Percentiles rank a stretch among this genome's conserved stretches.
These are phyloP conservation scores for Mortierella sp. DNA, from an alignment of 371 early-diverging fungal genomes.

Conservation along the genomic window DNA sequence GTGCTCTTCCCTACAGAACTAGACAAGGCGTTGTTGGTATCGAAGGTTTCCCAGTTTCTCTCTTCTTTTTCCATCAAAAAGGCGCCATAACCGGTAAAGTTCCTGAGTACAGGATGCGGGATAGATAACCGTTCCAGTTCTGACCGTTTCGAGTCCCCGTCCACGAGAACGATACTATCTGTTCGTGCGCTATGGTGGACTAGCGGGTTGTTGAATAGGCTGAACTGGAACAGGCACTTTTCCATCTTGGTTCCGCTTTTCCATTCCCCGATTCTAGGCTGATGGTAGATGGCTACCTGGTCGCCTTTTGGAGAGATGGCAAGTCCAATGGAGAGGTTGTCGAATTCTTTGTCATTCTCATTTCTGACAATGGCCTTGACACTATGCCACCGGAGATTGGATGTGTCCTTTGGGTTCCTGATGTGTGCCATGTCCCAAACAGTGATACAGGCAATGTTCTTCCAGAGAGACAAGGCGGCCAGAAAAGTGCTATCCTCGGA, in stretches of 20 bases:
- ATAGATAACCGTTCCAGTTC: no score
- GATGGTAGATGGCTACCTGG: conserved; percentile 41
- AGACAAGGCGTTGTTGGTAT: no score
- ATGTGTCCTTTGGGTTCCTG: conserved; percentile 10
- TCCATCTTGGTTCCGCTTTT: conserved; percentile 3
- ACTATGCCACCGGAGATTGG: neutral
- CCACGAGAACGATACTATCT: no score
- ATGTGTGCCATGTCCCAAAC: conserved; percentile 27
- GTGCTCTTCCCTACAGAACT: neutral
- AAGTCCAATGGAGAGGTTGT: conserved; percentile 28
- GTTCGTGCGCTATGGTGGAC: no score
- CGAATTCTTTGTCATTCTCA: conserved; percentile 5
- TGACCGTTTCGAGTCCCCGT: no score
- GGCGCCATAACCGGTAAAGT: conserved; percentile 64
- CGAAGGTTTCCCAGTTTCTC: conserved; percentile 52
- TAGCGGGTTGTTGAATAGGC: conserved; percentile 36
- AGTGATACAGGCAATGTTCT: conserved; percentile 20
- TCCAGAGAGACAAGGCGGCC: conserved; percentile 22
- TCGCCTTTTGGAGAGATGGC: conserved; percentile 35
- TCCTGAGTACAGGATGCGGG: conserved; percentile 23
- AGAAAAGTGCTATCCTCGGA: conserved; percentile 28
- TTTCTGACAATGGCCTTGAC: neutral
- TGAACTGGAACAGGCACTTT: conserved; percentile 23
- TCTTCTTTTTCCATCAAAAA: conserved; percentile 64
- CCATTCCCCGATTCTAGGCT: conserved; percentile 47